These are phyloP conservation scores for Jaenimonas drosophilae DNA, from an alignment of 208 protist genomes.

Conservation along the genomic window DNA sequence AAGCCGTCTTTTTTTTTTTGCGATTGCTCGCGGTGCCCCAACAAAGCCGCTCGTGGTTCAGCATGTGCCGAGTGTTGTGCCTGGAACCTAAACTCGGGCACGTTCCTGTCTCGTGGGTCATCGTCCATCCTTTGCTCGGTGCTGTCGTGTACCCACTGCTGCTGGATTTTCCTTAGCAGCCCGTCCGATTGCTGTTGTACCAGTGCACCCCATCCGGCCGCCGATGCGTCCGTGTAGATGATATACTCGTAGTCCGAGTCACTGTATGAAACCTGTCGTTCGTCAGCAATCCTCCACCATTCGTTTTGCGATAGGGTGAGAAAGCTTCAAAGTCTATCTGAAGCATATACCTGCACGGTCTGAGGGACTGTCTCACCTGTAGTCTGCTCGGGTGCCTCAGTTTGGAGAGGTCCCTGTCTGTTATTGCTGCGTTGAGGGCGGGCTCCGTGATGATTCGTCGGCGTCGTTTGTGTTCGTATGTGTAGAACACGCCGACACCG, in stretches of 20 bases:
- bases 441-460: not conserved
- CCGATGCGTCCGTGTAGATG: not conserved
- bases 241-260: conserved; percentile 2
- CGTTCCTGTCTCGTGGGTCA: too few species aligned
- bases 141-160: too few species aligned
- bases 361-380: not conserved
- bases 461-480: not conserved
- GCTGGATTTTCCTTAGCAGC: not conserved
- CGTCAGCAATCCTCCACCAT: conserved; percentile 2
- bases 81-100: too few species aligned
- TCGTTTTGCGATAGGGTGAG: not conserved
- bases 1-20: too few species aligned
- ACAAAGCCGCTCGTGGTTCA: too few species aligned
- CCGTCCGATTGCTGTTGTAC: not conserved
- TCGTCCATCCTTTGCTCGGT: too few species aligned
- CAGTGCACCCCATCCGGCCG: not conserved
- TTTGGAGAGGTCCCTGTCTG: not conserved
- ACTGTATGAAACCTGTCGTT: not conserved
- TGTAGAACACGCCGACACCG: not conserved
- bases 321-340: not conserved
- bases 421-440: not conserved
- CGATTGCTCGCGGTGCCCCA: too few species aligned
- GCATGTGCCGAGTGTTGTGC: too few species aligned
- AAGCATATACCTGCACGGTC: not conserved
- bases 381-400: not conserved